Conservation (phyloP, 345 rosid genomes). For the Cardiospermum halicacabum region DNA sequence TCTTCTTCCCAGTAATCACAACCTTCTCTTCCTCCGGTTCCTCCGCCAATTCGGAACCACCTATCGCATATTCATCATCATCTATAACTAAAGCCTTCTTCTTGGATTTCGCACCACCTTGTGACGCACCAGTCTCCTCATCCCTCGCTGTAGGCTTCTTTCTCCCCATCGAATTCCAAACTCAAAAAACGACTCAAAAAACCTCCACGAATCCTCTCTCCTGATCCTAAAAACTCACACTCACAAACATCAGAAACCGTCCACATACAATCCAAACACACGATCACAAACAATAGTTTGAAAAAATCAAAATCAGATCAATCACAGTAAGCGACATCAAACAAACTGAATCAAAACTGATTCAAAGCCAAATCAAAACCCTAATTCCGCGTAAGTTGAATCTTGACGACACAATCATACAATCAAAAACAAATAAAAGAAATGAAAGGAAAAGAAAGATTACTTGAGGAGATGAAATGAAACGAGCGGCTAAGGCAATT, state of each 20-base stretch:
- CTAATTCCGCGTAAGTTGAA: not conserved
- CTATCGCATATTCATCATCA: constrained; percentile 78
- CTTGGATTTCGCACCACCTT: constrained; percentile 60
- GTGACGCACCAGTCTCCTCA: constrained; percentile 41
- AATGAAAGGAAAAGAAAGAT: not conserved
- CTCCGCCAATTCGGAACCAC: constrained; percentile 52
- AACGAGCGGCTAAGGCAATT: not conserved
- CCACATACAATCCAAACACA: not conserved
- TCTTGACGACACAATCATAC: not conserved
- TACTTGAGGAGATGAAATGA: constrained; percentile 8
- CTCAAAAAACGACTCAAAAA: constrained; percentile 1
- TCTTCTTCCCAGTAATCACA: constrained; percentile 49
- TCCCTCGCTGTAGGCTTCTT: constrained; percentile 61
- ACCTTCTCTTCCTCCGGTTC: constrained; percentile 42
- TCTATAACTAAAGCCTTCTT: constrained; percentile 64
- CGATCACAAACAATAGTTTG: not conserved
- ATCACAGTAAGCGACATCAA: not conserved
- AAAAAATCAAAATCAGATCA: not conserved
- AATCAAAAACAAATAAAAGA: not conserved
- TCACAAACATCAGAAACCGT: not conserved
- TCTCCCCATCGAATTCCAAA: constrained; percentile 51
- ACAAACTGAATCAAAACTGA: not conserved
- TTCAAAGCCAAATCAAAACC: not conserved
- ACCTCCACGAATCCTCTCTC: not conserved
- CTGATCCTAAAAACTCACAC: constrained; percentile 2